Conservation (phyloP, 352 stramenopile genomes). For the Phytophthora colocasiae region DNA sequence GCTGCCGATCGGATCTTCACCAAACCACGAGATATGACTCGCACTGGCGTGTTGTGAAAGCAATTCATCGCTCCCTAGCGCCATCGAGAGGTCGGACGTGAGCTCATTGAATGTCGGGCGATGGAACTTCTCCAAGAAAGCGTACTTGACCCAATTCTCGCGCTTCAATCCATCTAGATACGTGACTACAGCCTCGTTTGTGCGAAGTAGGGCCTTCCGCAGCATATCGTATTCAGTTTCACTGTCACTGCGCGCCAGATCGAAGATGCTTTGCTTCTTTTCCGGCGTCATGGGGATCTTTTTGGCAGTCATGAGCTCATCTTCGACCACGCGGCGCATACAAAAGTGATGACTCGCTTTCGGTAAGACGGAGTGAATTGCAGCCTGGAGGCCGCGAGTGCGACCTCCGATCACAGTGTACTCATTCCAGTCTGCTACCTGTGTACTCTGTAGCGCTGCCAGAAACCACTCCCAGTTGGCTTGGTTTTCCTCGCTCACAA, state of each 20-base stretch:
- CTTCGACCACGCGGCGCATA: slow-evolving; percentile 76
- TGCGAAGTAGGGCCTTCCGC: slow-evolving; percentile 55
- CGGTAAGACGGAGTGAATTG: slow-evolving; percentile 61
- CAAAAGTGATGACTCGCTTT: slow-evolving; percentile 73
- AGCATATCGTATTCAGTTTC: slow-evolving; percentile 74
- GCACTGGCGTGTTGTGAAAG: slow-evolving; percentile 45
- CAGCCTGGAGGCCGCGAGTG: slow-evolving; percentile 55
- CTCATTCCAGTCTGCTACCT: slow-evolving; percentile 56
- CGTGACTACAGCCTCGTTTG: slow-evolving; percentile 57
- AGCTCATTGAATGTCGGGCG: slow-evolving; percentile 79
- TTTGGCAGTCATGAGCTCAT: slow-evolving; percentile 65
- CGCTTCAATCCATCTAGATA: slow-evolving; percentile 68
- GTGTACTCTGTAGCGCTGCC: slow-evolving; percentile 48
- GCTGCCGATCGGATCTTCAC: slow-evolving; percentile 60
- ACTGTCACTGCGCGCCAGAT: slow-evolving; percentile 73
- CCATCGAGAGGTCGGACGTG: slow-evolving; percentile 67
- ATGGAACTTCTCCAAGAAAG: slow-evolving; percentile 70
- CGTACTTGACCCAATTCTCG: slow-evolving; percentile 80
- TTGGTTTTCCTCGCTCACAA: slow-evolving; percentile 72
- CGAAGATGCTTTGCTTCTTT: slow-evolving; percentile 76
- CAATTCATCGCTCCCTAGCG: slow-evolving; percentile 48
- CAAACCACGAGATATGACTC: slow-evolving; percentile 67
- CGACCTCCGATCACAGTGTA: slow-evolving; percentile 78
- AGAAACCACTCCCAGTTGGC: slow-evolving; percentile 85
- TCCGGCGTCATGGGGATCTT: slow-evolving; percentile 69